Percentiles rank a stretch among this genome's conserved stretches.
Evolutionary conservation across 371 early-diverging fungal species (phyloP).

Genomic region (Zancudomyces culisetae): DNA sequence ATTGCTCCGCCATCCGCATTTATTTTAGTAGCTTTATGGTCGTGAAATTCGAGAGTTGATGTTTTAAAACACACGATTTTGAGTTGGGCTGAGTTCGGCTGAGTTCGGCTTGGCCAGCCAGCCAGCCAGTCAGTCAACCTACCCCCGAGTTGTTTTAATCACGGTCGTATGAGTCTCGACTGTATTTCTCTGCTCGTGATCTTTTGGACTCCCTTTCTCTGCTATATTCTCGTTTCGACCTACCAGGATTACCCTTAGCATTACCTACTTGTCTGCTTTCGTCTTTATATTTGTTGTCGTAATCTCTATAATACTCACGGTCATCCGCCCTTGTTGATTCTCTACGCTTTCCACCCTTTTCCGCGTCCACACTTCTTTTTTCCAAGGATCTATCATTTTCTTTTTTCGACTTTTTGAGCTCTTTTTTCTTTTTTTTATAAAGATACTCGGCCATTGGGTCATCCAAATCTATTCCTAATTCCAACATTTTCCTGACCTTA

Average conservation of each 20-base stretch:
- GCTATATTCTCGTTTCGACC: too few species aligned
- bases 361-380: slow-evolving; percentile 13
- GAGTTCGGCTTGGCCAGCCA: too few species aligned
- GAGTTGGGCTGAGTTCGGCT: too few species aligned
- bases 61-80: too few species aligned
- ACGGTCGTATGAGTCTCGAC: too few species aligned
- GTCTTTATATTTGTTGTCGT: background rate
- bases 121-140: too few species aligned
- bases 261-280: background rate
- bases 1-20: too few species aligned
- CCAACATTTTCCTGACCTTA: slow-evolving; percentile 14
- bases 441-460: slow-evolving; percentile 64
- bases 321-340: background rate
- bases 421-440: slow-evolving; percentile 31
- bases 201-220: background rate
- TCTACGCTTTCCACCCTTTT: background rate
- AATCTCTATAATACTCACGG: background rate
- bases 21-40: too few species aligned
- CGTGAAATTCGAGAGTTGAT: too few species aligned
- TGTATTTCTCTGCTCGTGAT: background rate
- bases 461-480: slow-evolving; percentile 40
- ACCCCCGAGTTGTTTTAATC: too few species aligned
- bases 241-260: background rate
- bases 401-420: slow-evolving; percentile 22
- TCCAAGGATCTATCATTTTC: slow-evolving; percentile 26